A percentile compares a stretch with the other conserved stretches of the same genome.
phyloP scores from a whole-genome alignment of 192 early-diverging fungal genomes.

The Rhizophagus sp. region DNA sequence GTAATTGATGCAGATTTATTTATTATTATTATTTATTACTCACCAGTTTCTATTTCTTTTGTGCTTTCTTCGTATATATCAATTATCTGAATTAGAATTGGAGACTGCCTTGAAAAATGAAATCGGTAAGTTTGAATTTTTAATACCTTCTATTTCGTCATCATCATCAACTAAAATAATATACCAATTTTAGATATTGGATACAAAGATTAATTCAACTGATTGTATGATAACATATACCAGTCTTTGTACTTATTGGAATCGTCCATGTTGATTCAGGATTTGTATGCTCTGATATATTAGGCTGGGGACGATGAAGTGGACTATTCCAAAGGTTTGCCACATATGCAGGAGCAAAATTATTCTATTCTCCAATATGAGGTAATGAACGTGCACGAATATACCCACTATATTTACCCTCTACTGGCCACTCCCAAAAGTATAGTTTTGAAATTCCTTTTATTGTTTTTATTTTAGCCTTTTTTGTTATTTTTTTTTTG shows the following conservation, averaged over 20 bases:
- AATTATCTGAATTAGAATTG: too few relatives aligned
- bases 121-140: too few relatives aligned
- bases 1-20: too few relatives aligned
- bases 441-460: slow-evolving; percentile 11
- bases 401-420: too few relatives aligned
- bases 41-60: too few relatives aligned
- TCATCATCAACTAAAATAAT: neutral
- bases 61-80: too few relatives aligned
- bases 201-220: neutral
- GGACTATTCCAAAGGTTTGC: neutral
- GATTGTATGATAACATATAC: neutral
- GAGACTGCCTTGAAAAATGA: too few relatives aligned
- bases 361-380: too few relatives aligned
- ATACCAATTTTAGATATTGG: neutral
- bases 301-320: neutral
- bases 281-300: neutral
- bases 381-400: too few relatives aligned
- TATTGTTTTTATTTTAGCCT: neutral
- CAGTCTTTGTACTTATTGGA: neutral
- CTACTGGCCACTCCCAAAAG: neutral
- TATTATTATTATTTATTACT: too few relatives aligned
- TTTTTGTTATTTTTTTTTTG: neutral
- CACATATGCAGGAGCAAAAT: neutral
- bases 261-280: neutral
- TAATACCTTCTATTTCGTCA: too few relatives aligned